Base-by-base conservation (phyloP, 352 stramenopile species). In the Peronospora farinosa region DNA sequence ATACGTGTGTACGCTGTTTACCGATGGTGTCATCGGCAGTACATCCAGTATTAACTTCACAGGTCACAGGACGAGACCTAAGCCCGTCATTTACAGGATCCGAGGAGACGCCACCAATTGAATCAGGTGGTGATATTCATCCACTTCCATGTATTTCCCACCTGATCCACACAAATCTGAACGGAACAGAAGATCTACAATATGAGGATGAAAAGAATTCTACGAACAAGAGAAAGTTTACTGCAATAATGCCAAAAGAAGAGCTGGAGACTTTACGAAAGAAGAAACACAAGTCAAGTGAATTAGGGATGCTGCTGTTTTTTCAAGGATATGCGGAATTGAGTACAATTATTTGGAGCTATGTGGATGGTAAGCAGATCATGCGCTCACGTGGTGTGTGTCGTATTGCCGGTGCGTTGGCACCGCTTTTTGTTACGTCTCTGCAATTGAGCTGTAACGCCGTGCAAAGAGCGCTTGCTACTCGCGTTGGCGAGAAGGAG, bases 371-470 rank as follows among this genome's bases (percentile, higher is more conserved):
- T 28, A 63, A 67, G 49, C 67, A 92, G 63, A 86, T 87, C 61
- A 83, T 92, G 69, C 82, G 75, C 15, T 74, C 67, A 25, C 77
- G 78, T 15, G 63, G 45, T 0, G 65, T 92, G n/a, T 72, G 40
- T 39, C 75, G 77, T n/a, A 50, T 63, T 2, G 75, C 77, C 11
- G 51, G 42, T 10, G 56, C 52, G 13, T 50, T 85, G 35, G 63
- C 62, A 1, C 82, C 82, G 31, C 58, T 69, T 15, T 82, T 88
- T 50, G 82, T 92, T 44, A 75, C 65, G 21, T 86, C 76, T 21
- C 64, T 92, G 37, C 75, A 89, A 43, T 39, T 92, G 45, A 90
- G 78, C 63, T 92, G 82, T 56, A 92, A 92, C 44, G 69, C 74
- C 2, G 68, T 81, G 5, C 77, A 86, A 37, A 65, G 57, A 17